A percentile compares a stretch with the other conserved stretches of the same genome.
phyloP scores from a whole-genome alignment of 257 asterid genomes.

The Coffea canephora region DNA sequence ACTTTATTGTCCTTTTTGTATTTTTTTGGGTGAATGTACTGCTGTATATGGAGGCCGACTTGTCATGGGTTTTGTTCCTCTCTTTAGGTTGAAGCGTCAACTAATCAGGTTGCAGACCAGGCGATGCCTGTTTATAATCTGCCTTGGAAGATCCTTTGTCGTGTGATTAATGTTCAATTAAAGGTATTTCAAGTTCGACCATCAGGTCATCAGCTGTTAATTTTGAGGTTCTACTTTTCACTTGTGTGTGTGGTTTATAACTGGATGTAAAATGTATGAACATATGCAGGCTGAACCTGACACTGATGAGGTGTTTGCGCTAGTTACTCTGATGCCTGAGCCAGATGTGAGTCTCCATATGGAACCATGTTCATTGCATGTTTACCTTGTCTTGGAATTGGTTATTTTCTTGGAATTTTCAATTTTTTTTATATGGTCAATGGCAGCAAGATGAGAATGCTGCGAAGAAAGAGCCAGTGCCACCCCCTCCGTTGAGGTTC shows the following conservation, averaged over 20 bases:
- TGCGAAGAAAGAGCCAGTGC: slow-evolving; percentile 59
- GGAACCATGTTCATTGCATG: slow-evolving; percentile 3
- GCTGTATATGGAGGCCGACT: neutral
- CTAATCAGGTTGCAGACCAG: slow-evolving; percentile 89
- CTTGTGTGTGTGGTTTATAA: neutral
- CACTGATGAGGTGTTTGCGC: slow-evolving; percentile 95
- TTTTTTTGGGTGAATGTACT: neutral
- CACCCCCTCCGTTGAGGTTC: slow-evolving; percentile 57
- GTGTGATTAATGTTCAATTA: slow-evolving; percentile 69
- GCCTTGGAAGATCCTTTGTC: slow-evolving; percentile 86
- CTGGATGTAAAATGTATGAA: neutral
- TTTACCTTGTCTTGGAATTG: neutral
- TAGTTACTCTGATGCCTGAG: slow-evolving; percentile 84
- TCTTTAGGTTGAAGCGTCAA: slow-evolving; percentile 88
- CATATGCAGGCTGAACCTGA: slow-evolving; percentile 86
- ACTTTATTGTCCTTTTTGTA: neutral
- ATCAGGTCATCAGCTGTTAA: neutral
- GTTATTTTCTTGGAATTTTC: neutral
- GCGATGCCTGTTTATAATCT: slow-evolving; percentile 92
- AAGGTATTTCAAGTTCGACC: slow-evolving; percentile 45
- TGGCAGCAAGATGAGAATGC: slow-evolving; percentile 79
- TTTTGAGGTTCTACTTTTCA: neutral
- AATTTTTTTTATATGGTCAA: slow-evolving; percentile 5
- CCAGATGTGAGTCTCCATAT: slow-evolving; percentile 46
- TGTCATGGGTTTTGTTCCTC: slow-evolving; percentile 19